Evolutionary conservation across 2,329 filamentous ascomycete genomes (phyloP).

Genomic region (Hortaea werneckii): DNA sequence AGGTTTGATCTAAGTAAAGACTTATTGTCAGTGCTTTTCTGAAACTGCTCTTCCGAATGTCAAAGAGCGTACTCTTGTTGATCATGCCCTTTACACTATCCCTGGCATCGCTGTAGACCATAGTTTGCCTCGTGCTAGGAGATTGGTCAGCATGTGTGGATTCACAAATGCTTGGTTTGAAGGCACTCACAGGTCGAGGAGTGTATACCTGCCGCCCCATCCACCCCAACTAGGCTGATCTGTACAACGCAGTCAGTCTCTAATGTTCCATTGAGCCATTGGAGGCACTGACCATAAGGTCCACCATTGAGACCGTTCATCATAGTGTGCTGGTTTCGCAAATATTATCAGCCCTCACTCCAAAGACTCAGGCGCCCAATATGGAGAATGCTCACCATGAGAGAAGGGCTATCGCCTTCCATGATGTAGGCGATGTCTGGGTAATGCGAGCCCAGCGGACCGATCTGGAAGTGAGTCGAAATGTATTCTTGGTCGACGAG

Average conservation of each 20-base stretch:
- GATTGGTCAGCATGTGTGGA: no score
- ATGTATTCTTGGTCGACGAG: constrained; percentile 44
- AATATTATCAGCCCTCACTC: no score
- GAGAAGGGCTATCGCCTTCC: constrained; percentile 45
- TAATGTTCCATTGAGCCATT: background rate
- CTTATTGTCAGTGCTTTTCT: no score
- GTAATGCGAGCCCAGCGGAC: constrained; percentile 33
- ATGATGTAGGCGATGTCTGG: constrained; percentile 41
- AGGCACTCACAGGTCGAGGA: constrained; percentile 26
- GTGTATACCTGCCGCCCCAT: constrained; percentile 41
- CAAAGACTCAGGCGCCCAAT: no score
- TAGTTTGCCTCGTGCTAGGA: constrained; percentile 24
- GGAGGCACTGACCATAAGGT: constrained; percentile 12
- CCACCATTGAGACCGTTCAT: constrained; percentile 38
- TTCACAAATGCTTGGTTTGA: no score
- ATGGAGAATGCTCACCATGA: no score
- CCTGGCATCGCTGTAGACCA: constrained; percentile 31
- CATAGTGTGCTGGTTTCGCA: no score
- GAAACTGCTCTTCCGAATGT: no score
- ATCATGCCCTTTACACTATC: no score
- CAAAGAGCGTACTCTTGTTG: no score
- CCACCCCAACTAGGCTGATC: constrained; percentile 40
- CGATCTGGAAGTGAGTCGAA: constrained; percentile 44
- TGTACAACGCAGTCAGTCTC: background rate
- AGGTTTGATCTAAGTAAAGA: no score